phyloP scores from a whole-genome alignment of 1,139 yeast species.

The Blastobotrys aristatus region DNA sequence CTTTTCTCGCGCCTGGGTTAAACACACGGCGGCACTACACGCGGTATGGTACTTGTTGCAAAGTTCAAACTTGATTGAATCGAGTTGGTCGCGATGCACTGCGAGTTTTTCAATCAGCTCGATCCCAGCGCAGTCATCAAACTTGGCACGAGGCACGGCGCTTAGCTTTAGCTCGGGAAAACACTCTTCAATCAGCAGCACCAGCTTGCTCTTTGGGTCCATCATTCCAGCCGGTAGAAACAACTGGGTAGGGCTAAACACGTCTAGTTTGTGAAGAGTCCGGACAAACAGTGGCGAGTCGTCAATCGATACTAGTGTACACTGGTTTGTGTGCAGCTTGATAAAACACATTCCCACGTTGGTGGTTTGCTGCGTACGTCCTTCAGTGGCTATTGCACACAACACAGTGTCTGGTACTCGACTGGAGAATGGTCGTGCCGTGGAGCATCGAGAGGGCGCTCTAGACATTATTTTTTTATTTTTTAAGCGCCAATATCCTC shows the following conservation, averaged over 20 bases:
- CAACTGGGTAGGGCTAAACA: background rate
- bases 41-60: slow-evolving; percentile 4
- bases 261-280: slow-evolving; percentile 5
- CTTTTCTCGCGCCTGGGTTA: background rate
- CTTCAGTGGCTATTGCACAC: slow-evolving; percentile 4
- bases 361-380: background rate
- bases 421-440: background rate
- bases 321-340: background rate
- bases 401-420: background rate
- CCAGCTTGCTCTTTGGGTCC: slow-evolving; percentile 1
- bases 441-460: background rate
- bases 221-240: background rate
- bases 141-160: background rate
- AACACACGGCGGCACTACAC: slow-evolving; percentile 3
- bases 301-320: background rate
- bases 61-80: background rate
- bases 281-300: slow-evolving; percentile 4
- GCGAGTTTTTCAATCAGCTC: slow-evolving; percentile 1
- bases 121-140: background rate
- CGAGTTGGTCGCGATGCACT: background rate
- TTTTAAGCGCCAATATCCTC: too few species aligned
- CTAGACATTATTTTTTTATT: too few species aligned
- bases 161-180: slow-evolving; percentile 1
- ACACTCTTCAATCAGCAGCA: slow-evolving; percentile 3
- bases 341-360: background rate